Evolutionary conservation across 306 rosid species (phyloP).

Genomic region (Geum urbanum): DNA sequence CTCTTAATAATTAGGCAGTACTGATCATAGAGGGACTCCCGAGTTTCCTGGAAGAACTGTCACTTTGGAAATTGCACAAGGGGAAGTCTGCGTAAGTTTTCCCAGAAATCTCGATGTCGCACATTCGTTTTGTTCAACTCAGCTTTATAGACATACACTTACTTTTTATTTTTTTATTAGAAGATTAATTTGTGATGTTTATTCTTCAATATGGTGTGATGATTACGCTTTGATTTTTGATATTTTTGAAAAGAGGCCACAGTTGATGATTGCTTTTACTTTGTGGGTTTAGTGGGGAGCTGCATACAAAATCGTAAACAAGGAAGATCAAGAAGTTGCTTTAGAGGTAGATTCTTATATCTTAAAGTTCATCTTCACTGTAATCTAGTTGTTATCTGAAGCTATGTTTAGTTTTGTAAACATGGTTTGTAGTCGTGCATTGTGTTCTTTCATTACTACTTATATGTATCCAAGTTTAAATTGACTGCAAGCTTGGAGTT

Average conservation of each 20-base stretch:
- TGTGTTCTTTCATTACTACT: not conserved
- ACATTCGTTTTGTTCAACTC: not conserved
- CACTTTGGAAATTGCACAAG: conserved; percentile 78
- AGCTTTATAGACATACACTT: not conserved
- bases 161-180: not conserved
- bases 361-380: not conserved
- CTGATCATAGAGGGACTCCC: conserved; percentile 91
- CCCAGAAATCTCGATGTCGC: not conserved
- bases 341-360: conserved; percentile 41
- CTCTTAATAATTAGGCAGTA: conserved; percentile 58
- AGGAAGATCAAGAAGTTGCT: conserved; percentile 83
- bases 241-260: conserved; percentile 13
- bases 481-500: not conserved
- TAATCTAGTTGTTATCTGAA: not conserved
- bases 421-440: not conserved
- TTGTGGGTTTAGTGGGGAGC: conserved; percentile 79
- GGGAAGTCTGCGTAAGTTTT: conserved; percentile 69
- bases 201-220: not conserved
- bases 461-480: conserved; percentile 1
- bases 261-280: conserved; percentile 16
- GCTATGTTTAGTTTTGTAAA: conserved; percentile 3
- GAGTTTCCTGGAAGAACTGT: conserved; percentile 92
- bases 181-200: not conserved
- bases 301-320: conserved; percentile 70
- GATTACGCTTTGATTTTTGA: conserved; percentile 19